Percentiles rank a stretch among this genome's conserved stretches.
These are phyloP conservation scores for Colletotrichum chlorophyti DNA, from an alignment of 2,329 filamentous ascomycete species.

Conservation along the genomic window DNA sequence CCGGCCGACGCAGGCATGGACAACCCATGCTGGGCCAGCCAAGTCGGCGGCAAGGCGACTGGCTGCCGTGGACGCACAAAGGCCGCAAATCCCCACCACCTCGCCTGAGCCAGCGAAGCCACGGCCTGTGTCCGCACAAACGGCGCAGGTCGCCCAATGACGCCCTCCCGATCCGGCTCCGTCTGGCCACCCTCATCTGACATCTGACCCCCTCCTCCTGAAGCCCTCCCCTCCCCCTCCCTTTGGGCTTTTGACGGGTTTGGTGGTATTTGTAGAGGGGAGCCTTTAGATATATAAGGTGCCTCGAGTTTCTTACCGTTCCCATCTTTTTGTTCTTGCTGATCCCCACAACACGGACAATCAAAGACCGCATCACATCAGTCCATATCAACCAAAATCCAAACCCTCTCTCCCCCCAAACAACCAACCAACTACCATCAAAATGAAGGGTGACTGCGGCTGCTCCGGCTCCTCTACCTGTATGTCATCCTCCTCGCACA, in stretches of 20 bases:
- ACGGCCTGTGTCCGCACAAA: conserved; percentile 16
- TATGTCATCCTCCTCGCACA: conserved; percentile 5
- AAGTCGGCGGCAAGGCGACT: conserved; percentile 10
- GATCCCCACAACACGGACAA: conserved; percentile 18
- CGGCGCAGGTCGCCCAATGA: conserved; percentile 17
- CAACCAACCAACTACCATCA: conserved; percentile 28
- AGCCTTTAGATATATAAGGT: conserved; percentile 24
- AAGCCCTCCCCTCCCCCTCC: background rate
- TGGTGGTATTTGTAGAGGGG: background rate
- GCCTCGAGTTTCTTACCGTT: conserved; percentile 11
- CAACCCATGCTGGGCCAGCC: conserved; percentile 5
- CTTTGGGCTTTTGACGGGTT: background rate
- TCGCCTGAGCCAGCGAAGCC: background rate
- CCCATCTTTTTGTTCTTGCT: rapidly evolving
- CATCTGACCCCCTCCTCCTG: conserved; percentile 25
- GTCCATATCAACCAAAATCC: conserved; percentile 3
- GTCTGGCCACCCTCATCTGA: conserved; percentile 29
- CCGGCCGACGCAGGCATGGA: background rate
- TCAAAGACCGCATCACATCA: conserved; percentile 15
- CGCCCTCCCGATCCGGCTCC: conserved; percentile 21
- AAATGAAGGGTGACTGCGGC: conserved; percentile 34
- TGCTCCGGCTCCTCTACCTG: conserved; percentile 32
- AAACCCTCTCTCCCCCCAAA: conserved; percentile 2
- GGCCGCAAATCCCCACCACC: conserved; percentile 21
- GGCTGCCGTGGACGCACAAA: conserved; percentile 27